Conservation (phyloP, 148 eudicot genomes). For the Rhododendron kiyosumense region DNA sequence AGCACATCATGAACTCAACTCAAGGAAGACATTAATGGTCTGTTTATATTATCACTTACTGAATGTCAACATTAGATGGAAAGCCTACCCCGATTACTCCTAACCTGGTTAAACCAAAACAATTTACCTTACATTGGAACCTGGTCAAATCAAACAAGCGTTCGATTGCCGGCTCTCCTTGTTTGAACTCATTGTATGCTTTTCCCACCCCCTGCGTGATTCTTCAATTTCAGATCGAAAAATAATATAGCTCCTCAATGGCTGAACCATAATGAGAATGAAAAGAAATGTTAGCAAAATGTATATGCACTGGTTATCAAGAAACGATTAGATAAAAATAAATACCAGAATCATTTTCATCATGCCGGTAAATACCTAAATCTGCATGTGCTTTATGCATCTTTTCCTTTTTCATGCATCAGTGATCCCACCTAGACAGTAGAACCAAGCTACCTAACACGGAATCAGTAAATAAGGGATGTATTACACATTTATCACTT, state of each 20-base stretch:
- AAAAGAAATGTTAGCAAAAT: constrained; percentile 11
- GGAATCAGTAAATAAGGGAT: neutral
- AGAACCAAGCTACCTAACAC: neutral
- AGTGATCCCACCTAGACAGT: neutral
- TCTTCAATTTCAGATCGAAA: constrained; percentile 30
- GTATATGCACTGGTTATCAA: neutral
- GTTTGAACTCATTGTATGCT: constrained; percentile 92
- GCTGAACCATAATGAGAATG: constrained; percentile 23
- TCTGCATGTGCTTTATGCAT: neutral
- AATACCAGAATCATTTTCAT: neutral
- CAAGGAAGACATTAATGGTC: neutral
- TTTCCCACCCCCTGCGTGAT: constrained; percentile 83
- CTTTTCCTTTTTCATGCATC: neutral
- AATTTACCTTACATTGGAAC: constrained; percentile 56
- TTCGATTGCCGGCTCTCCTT: constrained; percentile 94
- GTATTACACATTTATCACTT: neutral
- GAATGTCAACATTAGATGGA: neutral
- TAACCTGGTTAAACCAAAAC: neutral
- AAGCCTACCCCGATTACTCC: neutral
- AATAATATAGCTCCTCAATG: constrained; percentile 22
- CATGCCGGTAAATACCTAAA: neutral
- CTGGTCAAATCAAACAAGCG: constrained; percentile 79
- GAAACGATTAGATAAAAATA: neutral
- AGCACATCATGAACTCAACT: neutral
- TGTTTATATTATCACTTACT: neutral